Evolutionary conservation across 441 rosid species (phyloP).

Genomic region (Jatropha podagrica): DNA sequence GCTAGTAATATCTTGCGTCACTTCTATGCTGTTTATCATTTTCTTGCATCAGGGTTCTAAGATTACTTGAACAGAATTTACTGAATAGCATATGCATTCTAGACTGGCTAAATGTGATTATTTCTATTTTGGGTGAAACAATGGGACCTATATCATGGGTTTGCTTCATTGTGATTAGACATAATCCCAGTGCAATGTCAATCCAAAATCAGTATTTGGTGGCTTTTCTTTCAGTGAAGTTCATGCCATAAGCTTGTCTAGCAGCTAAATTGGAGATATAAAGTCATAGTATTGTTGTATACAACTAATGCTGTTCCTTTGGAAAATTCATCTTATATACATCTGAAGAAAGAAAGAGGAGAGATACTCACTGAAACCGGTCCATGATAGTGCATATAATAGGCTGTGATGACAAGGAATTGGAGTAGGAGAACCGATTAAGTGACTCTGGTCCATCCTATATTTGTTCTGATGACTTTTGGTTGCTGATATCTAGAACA

Average conservation of each 20-base stretch:
- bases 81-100: not conserved
- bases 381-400: not conserved
- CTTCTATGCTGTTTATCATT: not conserved
- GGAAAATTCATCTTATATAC: not conserved
- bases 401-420: not conserved
- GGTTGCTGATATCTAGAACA: not conserved
- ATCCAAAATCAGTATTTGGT: not conserved
- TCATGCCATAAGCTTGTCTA: not conserved
- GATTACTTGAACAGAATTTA: not conserved
- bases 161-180: constrained; percentile 7
- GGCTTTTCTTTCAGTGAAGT: not conserved
- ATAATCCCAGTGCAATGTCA: not conserved
- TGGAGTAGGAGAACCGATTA: not conserved
- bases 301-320: not conserved
- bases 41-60: not conserved
- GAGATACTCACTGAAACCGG: not conserved
- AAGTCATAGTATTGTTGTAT: not conserved
- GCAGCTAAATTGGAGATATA: not conserved
- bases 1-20: not conserved
- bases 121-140: not conserved
- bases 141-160: not conserved
- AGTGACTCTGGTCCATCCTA: too few relatives aligned
- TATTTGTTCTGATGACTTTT: not conserved
- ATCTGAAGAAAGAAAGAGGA: not conserved
- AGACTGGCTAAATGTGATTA: not conserved